phyloP scores from a whole-genome alignment of 495 filamentous ascomycete genomes.

The Aspergillus mulundensis region DNA sequence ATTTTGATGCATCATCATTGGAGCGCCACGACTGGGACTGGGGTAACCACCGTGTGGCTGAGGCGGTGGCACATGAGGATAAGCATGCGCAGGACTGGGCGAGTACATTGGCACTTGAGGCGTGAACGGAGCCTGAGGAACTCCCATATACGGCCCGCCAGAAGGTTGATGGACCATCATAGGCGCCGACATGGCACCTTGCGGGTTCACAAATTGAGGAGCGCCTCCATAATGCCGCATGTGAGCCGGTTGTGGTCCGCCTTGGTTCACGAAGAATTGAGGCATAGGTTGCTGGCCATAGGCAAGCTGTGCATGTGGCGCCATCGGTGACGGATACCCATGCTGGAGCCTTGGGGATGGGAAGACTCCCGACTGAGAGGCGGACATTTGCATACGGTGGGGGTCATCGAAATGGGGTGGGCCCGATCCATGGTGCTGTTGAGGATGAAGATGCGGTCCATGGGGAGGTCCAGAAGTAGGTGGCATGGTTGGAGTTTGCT shows the following conservation, averaged over 20 bases:
- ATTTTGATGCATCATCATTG: conserved; percentile 81
- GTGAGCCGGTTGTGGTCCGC: conserved; percentile 46
- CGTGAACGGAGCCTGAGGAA: conserved; percentile 52
- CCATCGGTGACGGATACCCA: conserved; percentile 69
- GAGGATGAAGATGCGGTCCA: conserved; percentile 61
- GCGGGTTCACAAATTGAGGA: conserved; percentile 61
- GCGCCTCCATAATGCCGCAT: conserved; percentile 46
- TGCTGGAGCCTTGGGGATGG: conserved; percentile 75
- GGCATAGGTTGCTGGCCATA: conserved; percentile 74
- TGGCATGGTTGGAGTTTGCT: conserved; percentile 43
- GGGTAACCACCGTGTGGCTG: conserved; percentile 74
- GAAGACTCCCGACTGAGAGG: conserved; percentile 69
- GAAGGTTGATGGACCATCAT: conserved; percentile 82
- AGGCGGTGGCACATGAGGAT: conserved; percentile 58
- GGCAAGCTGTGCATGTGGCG: conserved; percentile 60
- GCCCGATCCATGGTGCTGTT: conserved; percentile 58
- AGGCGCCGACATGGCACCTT: conserved; percentile 63
- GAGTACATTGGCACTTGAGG: conserved; percentile 75
- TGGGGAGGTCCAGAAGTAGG: conserved; percentile 54
- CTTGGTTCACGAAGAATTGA: conserved; percentile 64
- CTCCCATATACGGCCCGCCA: conserved; percentile 48
- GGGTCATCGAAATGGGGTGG: conserved; percentile 68
- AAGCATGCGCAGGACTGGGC: conserved; percentile 62
- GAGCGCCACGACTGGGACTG: conserved; percentile 72
- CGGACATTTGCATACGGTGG: conserved; percentile 81